These are phyloP conservation scores for Aspergillus texensis DNA, from an alignment of 2,329 filamentous ascomycete genomes.

Conservation along the genomic window DNA sequence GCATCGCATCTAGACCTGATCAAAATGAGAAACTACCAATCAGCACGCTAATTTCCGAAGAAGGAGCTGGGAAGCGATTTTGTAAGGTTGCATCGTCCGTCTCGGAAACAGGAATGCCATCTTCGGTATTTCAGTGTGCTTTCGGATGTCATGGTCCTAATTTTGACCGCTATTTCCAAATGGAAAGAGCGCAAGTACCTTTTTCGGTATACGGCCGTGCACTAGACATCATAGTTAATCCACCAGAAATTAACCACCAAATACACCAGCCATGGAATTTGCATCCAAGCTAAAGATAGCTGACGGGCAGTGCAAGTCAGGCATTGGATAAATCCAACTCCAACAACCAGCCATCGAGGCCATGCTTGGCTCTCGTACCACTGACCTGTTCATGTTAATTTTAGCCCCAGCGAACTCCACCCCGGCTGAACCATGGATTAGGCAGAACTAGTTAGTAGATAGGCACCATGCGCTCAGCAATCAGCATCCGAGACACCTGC, in stretches of 20 bases:
- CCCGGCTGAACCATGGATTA: constrained; percentile 3
- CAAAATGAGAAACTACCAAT: background rate
- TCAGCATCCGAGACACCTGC: constrained; percentile 10
- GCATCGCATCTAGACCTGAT: background rate
- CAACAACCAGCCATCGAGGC: background rate
- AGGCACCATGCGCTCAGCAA: constrained; percentile 7
- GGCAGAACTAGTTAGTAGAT: constrained; percentile 1
- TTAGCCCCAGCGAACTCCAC: constrained; percentile 2
- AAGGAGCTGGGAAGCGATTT: background rate
- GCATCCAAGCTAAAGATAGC: background rate
- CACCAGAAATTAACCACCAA: background rate
- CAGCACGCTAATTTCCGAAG: background rate
- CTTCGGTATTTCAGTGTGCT: background rate
- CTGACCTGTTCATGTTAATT: constrained; percentile 2
- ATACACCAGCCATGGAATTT: background rate
- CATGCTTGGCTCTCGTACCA: constrained; percentile 1
- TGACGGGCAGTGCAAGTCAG: constrained; percentile 1
- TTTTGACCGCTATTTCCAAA: constrained; percentile 4
- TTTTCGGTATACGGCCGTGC: background rate
- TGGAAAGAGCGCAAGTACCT: background rate
- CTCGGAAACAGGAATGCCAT: background rate
- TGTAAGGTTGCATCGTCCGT: background rate
- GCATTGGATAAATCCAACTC: background rate
- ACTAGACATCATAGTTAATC: background rate
- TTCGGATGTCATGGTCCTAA: background rate